Conservation (phyloP, 2,329 filamentous ascomycete species). For the Parasarocladium wereldwijsianum region DNA sequence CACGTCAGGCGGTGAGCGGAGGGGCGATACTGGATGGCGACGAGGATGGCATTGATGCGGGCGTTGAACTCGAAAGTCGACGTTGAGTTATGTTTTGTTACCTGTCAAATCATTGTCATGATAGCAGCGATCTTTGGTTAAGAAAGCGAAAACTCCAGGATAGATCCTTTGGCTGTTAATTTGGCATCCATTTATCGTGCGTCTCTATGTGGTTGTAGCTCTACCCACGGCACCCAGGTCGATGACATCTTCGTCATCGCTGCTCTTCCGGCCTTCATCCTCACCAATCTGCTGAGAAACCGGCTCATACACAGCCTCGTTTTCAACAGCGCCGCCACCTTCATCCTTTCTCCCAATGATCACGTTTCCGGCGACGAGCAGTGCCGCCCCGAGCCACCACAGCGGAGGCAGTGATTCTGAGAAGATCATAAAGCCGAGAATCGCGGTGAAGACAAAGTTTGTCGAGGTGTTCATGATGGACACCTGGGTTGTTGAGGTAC, state of each 20-base stretch:
- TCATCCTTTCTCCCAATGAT: slow-evolving; percentile 61
- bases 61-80: slow-evolving; percentile 27
- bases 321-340: slow-evolving; percentile 9
- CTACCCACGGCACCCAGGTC: slow-evolving; percentile 16
- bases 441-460: slow-evolving; percentile 66
- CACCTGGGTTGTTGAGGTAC: slow-evolving; percentile 64
- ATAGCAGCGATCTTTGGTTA: background rate
- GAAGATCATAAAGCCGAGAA: slow-evolving; percentile 58
- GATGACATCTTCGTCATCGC: slow-evolving; percentile 19
- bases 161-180: too few species aligned
- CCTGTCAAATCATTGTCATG: background rate
- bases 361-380: slow-evolving; percentile 64
- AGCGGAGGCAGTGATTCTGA: slow-evolving; percentile 54
- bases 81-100: slow-evolving; percentile 8
- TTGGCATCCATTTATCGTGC: too few species aligned
- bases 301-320: slow-evolving; percentile 15
- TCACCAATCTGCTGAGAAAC: slow-evolving; percentile 12
- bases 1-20: slow-evolving; percentile 31
- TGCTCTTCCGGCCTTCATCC: slow-evolving; percentile 9
- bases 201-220: slow-evolving; percentile 5
- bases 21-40: slow-evolving; percentile 26
- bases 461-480: slow-evolving; percentile 70
- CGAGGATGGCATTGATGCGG: slow-evolving; percentile 24
- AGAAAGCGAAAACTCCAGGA: slow-evolving; percentile 1
- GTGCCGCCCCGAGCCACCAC: slow-evolving; percentile 61